Evolutionary conservation across 2,329 filamentous ascomycete species (phyloP).

Genomic region (Microdochium nivale): DNA sequence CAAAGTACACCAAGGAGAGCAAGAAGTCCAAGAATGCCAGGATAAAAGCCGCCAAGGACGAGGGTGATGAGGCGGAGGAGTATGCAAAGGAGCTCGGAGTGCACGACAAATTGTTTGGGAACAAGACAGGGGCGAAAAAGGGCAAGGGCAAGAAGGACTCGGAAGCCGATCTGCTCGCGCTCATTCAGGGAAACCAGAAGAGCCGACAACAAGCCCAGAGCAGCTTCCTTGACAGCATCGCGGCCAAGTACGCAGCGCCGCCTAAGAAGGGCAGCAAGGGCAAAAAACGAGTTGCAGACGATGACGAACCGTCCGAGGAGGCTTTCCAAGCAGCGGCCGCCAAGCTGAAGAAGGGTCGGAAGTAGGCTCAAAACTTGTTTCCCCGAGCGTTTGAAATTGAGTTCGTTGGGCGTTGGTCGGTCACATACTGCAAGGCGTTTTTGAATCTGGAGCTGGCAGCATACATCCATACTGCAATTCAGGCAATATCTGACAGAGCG

Average conservation of each 20-base stretch:
- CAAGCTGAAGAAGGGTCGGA: slow-evolving; percentile 26
- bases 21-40: slow-evolving; percentile 53
- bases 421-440: not conserved
- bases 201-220: slow-evolving; percentile 34
- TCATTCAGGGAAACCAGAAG: slow-evolving; percentile 67
- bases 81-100: slow-evolving; percentile 68
- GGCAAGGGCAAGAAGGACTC: slow-evolving; percentile 22
- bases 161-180: slow-evolving; percentile 54
- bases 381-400: not conserved
- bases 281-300: slow-evolving; percentile 42
- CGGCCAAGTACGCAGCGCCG: slow-evolving; percentile 61
- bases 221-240: slow-evolving; percentile 63
- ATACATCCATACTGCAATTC: not conserved
- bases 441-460: not conserved
- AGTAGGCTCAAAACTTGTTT: not conserved
- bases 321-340: slow-evolving; percentile 50
- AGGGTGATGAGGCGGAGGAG: slow-evolving; percentile 65
- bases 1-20: slow-evolving; percentile 66
- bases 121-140: slow-evolving; percentile 37
- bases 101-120: slow-evolving; percentile 58
- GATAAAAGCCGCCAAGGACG: slow-evolving; percentile 52
- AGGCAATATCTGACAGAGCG: too few species aligned
- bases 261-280: slow-evolving; percentile 37
- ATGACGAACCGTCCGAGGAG: slow-evolving; percentile 57
- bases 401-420: not conserved